Evolutionary conservation across 192 early-diverging fungal genomes (phyloP).

Genomic region (Coemansia sp.): DNA sequence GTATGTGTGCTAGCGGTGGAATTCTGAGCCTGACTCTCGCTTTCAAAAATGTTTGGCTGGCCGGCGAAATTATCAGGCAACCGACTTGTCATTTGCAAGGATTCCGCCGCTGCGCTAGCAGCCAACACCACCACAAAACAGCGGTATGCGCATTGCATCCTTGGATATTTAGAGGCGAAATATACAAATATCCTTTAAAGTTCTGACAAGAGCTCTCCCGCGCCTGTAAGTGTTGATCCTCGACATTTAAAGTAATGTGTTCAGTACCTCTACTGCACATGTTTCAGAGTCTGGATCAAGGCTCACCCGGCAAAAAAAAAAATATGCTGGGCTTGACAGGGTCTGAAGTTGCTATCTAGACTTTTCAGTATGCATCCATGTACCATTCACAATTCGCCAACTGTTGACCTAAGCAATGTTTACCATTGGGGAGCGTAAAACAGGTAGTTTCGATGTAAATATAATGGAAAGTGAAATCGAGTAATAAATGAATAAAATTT

Average conservation of each 20-base stretch:
- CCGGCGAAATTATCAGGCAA: neutral
- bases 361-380: neutral
- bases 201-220: neutral
- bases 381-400: neutral
- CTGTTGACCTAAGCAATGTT: too few relatives aligned
- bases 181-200: neutral
- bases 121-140: neutral
- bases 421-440: neutral
- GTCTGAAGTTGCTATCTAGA: neutral
- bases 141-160: neutral
- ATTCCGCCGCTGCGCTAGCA: neutral
- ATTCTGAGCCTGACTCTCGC: neutral
- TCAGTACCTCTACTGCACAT: neutral
- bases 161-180: neutral
- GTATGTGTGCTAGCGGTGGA: neutral
- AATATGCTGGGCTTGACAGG: neutral
- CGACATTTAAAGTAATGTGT: neutral
- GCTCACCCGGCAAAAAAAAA: neutral
- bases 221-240: neutral
- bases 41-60: neutral
- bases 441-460: neutral
- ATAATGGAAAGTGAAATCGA: neutral
- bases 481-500: neutral
- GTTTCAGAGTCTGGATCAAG: neutral
- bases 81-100: neutral